phyloP scores from a whole-genome alignment of 305 asterid genomes.

The Lippia alba region DNA sequence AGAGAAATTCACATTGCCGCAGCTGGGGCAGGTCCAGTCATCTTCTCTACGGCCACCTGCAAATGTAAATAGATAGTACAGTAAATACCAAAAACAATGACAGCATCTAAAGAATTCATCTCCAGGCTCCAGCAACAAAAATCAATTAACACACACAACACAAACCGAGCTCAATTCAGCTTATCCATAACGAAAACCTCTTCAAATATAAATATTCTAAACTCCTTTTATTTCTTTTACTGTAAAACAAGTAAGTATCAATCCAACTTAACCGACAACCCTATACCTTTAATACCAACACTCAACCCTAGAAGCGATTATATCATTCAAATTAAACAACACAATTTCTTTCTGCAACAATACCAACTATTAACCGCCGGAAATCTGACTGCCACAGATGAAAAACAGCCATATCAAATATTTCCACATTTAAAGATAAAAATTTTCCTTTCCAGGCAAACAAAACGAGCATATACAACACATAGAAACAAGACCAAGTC shows the following conservation, averaged over 20 bases:
- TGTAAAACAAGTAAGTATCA: neutral
- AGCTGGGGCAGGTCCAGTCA: conserved; percentile 98
- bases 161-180: conserved; percentile 2
- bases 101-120: neutral
- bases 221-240: neutral
- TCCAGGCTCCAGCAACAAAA: neutral
- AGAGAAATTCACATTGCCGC: conserved; percentile 90
- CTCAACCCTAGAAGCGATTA: neutral
- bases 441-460: neutral
- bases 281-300: neutral
- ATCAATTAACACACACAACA: neutral
- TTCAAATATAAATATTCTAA: neutral
- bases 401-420: neutral
- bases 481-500: neutral
- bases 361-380: neutral
- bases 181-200: neutral
- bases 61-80: conserved; percentile 32
- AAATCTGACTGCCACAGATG: neutral
- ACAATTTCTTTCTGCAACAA: neutral
- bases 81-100: conserved; percentile 22
- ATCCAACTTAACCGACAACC: neutral
- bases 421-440: neutral
- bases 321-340: conserved; percentile 3
- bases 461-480: neutral
- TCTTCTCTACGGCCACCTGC: conserved; percentile 95